A percentile compares a stretch with the other conserved stretches of the same genome.
Evolutionary conservation across 2,329 filamentous ascomycete genomes (phyloP).

Genomic region (Ustilaginoidea virens): DNA sequence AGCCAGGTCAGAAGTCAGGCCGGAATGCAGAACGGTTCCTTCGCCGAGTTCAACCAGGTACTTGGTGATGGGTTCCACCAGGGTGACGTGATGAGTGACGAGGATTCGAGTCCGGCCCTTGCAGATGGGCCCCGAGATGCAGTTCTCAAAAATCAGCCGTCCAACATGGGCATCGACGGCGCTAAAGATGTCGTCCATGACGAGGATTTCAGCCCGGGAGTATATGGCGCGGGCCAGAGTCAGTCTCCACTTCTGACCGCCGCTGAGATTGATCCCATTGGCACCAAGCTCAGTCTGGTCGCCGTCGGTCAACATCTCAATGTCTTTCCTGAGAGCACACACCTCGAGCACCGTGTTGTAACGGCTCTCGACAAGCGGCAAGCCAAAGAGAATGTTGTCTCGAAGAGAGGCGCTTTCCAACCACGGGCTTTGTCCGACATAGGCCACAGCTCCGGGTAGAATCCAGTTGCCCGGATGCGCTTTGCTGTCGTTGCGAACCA

Average conservation of each 20-base stretch:
- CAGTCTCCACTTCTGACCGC: conserved; percentile 71
- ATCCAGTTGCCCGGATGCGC: conserved; percentile 54
- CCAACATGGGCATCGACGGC: conserved; percentile 72
- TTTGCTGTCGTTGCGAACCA: conserved; percentile 43
- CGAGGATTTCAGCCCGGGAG: conserved; percentile 58
- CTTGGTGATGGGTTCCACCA: conserved; percentile 55
- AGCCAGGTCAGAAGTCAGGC: conserved; percentile 48
- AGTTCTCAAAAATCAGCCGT: conserved; percentile 63
- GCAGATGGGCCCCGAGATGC: conserved; percentile 55
- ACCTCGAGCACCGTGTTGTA: conserved; percentile 56
- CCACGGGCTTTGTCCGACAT: conserved; percentile 69
- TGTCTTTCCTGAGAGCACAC: conserved; percentile 60
- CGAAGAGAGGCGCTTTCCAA: conserved; percentile 69
- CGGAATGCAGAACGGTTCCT: conserved; percentile 48
- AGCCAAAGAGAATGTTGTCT: conserved; percentile 65
- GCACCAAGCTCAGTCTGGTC: conserved; percentile 71
- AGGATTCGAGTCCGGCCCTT: conserved; percentile 57
- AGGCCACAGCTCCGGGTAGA: conserved; percentile 53
- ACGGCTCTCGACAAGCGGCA: conserved; percentile 52
- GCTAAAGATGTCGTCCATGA: conserved; percentile 75
- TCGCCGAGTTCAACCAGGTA: conserved; percentile 61
- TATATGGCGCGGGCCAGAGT: conserved; percentile 70
- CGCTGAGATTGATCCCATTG: conserved; percentile 72
- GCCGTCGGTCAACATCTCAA: conserved; percentile 61
- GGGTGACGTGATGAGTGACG: conserved; percentile 64